phyloP scores from a whole-genome alignment of 306 rosid genomes.

The Acacia melanoxylon region DNA sequence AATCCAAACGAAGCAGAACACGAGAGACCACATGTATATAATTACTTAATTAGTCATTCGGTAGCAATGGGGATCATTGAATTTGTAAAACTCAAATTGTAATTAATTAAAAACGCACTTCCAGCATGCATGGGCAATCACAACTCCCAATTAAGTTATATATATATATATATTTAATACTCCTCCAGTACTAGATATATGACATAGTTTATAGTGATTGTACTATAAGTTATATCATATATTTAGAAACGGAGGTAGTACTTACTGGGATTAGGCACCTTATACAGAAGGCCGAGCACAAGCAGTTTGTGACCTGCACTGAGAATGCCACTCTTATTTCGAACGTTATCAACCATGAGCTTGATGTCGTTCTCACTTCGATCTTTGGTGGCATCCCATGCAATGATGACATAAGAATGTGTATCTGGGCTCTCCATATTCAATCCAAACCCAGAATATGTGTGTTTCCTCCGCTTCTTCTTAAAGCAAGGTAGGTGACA shows the following conservation, averaged over 20 bases:
- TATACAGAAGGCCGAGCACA: not conserved
- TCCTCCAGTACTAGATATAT: no score
- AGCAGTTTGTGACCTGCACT: not conserved
- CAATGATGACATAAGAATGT: not conserved
- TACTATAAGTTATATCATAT: no score
- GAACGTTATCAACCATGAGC: not conserved
- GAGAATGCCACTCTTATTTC: not conserved
- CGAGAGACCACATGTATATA: not conserved
- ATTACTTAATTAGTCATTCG: not conserved
- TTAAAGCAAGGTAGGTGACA: not conserved
- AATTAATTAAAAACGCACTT: not conserved
- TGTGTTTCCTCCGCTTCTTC: not conserved
- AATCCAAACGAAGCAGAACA: not conserved
- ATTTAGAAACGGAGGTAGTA: not conserved
- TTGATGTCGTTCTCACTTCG: not conserved
- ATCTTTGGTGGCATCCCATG: not conserved
- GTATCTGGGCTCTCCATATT: not conserved
- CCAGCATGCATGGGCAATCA: not conserved
- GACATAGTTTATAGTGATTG: no score
- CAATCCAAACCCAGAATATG: not conserved
- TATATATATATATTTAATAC: not conserved
- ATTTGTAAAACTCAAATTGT: not conserved
- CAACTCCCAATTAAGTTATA: not conserved
- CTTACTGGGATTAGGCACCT: not conserved
- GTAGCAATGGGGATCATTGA: not conserved